Evolutionary conservation across 1,284 basidiomycete genomes (phyloP), one percentile per base, ranked within the genome.

Genomic region (Pisolithus thermaeus): DNA sequence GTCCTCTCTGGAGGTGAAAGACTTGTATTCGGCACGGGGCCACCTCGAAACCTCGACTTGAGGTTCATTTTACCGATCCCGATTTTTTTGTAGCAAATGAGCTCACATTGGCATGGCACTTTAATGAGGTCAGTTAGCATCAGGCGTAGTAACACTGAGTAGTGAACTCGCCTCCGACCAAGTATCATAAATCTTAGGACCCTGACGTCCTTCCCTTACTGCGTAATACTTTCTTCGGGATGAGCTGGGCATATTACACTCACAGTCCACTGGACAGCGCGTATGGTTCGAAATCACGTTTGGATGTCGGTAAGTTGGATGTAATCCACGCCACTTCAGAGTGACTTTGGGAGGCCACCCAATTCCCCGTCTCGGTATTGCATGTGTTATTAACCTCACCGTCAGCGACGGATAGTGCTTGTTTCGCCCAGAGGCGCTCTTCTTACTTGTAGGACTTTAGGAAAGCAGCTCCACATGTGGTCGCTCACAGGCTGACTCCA

Each of bases 151-250:
- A 18, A 30, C 38, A 32, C 23, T 18, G n/a, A n/a, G n/a, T n/a
- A 3, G 18, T 18, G 39, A 28, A 59, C 67, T 53, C 52, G 79
- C 82, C 67, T 82, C 75, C 32, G 75, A 70, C 83, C 83, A 84
- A 23, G 68, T 72, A 1, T 61, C 58, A 46, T 81, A 84, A 25
- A 84, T 75, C 42, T 68, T 70, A 0, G 77, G 74, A 2, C 79
- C 81, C 52, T 75, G 67, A 22, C 77, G 67, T 3, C 82, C 83
- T 28, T 73, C 64, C 37, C 70, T 68, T 1, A 84, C 81, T 3
- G 82, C 83, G 47, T 83, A 84, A 53, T 66, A 82, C 56, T 81
- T 83, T 23, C 60, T 72, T 36, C 62, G 56, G 12, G 47, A 1
- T n/a, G 58, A 62, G 51, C 68, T 71, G 38, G 65, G 62, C 70